Evolutionary conservation across 768 basidiomycete species (phyloP).

Genomic region (Imleria badia): DNA sequence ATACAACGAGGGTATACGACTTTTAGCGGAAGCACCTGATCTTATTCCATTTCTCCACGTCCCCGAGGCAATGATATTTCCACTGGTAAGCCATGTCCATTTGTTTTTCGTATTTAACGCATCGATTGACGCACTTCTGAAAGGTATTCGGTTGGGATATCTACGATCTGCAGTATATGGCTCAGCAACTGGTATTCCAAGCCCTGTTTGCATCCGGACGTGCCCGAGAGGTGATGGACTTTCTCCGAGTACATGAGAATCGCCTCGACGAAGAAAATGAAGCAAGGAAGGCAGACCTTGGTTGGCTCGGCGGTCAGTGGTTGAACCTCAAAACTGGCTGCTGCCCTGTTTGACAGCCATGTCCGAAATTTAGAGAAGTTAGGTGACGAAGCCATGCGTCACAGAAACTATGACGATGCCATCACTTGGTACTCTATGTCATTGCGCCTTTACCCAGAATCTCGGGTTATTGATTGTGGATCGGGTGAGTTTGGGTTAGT

Average conservation of each 20-base stretch:
- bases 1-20: neutral
- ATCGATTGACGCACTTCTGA: neutral
- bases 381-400: conserved; percentile 6
- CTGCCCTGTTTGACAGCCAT: neutral
- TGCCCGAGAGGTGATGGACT: neutral
- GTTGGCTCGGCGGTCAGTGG: conserved; percentile 12
- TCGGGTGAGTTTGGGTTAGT: neutral
- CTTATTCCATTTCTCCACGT: neutral
- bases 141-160: conserved; percentile 17
- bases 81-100: conserved; percentile 1
- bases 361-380: conserved; percentile 5
- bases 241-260: neutral
- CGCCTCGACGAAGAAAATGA: conserved; percentile 9
- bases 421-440: conserved; percentile 15
- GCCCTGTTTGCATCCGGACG: conserved; percentile 1
- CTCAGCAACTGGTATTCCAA: conserved; percentile 8
- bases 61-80: neutral
- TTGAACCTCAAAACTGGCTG: neutral
- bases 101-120: neutral
- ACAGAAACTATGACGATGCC: neutral
- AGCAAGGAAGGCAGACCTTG: neutral
- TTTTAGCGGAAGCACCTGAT: neutral
- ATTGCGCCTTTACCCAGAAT: neutral
- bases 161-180: neutral
- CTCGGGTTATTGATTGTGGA: neutral